Conservation (phyloP, 164 flowering plant genomes). For the Berberis thunbergii region DNA sequence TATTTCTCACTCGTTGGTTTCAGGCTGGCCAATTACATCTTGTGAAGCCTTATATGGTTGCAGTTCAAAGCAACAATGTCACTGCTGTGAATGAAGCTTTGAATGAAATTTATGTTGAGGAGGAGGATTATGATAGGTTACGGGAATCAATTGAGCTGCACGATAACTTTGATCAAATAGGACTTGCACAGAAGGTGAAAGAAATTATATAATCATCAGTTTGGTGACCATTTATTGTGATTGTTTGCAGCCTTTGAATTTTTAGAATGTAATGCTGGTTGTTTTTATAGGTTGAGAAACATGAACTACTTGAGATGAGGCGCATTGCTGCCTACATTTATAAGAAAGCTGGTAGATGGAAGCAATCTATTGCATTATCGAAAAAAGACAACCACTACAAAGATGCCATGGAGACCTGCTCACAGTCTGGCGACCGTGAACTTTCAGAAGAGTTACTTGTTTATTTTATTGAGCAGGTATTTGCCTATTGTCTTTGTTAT, state of each 20-base stretch:
- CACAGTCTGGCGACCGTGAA: slow-evolving; percentile 96
- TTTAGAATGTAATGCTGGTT: background rate
- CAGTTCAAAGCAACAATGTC: slow-evolving; percentile 96
- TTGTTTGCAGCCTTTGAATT: background rate
- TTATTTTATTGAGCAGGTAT: slow-evolving; percentile 94
- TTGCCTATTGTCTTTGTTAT: too few species aligned
- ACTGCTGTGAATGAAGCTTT: slow-evolving; percentile 95
- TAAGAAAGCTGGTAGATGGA: slow-evolving; percentile 97
- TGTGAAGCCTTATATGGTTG: slow-evolving; percentile 98
- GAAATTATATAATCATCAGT: too few species aligned
- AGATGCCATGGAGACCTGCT: slow-evolving; percentile 98
- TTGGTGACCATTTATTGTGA: too few species aligned
- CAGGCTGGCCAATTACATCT: slow-evolving; percentile 93
- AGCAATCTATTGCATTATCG: slow-evolving; percentile 91
- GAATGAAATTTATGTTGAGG: slow-evolving; percentile 75
- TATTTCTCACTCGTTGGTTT: slow-evolving; percentile 8
- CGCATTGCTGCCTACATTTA: slow-evolving; percentile 96
- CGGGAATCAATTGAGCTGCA: slow-evolving; percentile 93
- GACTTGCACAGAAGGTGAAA: slow-evolving; percentile 93
- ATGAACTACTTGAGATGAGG: slow-evolving; percentile 98
- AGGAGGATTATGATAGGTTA: slow-evolving; percentile 83
- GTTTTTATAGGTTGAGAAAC: slow-evolving; percentile 83
- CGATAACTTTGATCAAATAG: slow-evolving; percentile 93
- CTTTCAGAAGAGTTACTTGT: slow-evolving; percentile 94
- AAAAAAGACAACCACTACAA: slow-evolving; percentile 92